Percentiles rank a stretch among this genome's conserved stretches.
These are phyloP conservation scores for Haplosporangium gracile DNA, from an alignment of 192 early-diverging fungal species.

Conservation along the genomic window DNA sequence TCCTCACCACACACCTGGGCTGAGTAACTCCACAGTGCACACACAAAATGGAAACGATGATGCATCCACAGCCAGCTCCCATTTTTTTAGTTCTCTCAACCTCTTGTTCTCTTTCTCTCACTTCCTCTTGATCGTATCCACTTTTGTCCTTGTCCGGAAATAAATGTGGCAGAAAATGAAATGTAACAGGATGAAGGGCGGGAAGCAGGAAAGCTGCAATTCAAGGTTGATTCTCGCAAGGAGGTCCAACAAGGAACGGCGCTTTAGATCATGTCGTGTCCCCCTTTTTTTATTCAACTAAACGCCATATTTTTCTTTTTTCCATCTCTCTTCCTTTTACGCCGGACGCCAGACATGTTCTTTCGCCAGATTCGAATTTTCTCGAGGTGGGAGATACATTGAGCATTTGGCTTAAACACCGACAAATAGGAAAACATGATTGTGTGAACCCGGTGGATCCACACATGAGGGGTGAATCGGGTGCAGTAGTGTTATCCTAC, in stretches of 20 bases:
- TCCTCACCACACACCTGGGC: neutral
- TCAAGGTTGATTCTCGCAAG: no score
- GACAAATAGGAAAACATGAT: neutral
- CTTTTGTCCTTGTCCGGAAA: neutral
- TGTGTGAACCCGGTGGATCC: neutral
- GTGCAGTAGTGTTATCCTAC: neutral
- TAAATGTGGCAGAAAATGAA: neutral
- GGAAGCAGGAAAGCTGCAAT: neutral
- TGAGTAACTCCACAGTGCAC: neutral
- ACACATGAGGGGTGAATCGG: neutral
- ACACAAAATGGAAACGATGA: neutral
- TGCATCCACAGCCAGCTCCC: neutral
- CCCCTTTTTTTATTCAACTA: no score
- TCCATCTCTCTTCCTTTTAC: neutral
- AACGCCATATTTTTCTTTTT: neutral
- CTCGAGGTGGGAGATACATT: neutral
- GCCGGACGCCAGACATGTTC: neutral
- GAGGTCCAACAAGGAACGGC: no score
- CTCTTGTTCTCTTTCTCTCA: no score
- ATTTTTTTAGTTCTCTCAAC: no score
- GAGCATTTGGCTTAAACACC: neutral
- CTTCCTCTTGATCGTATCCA: neutral
- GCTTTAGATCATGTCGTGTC: no score
- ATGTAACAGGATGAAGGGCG: neutral
- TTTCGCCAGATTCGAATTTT: neutral